phyloP scores from a whole-genome alignment of 2,329 filamentous ascomycete genomes.

The Cladosporium sp. region DNA sequence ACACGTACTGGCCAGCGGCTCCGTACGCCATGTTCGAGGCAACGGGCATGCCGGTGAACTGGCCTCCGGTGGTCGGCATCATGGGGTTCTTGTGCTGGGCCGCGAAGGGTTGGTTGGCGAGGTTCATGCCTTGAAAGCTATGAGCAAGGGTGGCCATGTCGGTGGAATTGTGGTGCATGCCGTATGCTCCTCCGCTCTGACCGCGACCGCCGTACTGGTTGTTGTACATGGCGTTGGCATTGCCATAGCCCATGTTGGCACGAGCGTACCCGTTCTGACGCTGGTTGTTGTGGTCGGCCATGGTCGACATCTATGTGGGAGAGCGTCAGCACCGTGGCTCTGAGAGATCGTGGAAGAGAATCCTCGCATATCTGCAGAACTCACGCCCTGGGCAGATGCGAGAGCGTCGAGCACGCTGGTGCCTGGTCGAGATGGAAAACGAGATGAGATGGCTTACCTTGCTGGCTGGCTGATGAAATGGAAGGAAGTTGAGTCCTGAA shows the following conservation, averaged over 20 bases:
- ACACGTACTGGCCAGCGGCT: conserved; percentile 37
- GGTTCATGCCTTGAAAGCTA: conserved; percentile 44
- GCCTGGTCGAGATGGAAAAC: background rate
- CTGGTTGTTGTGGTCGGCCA: conserved; percentile 37
- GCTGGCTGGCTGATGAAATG: background rate
- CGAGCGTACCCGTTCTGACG: conserved; percentile 33
- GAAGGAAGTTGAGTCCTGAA: background rate
- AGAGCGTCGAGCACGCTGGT: background rate
- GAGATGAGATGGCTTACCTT: conserved; percentile 8
- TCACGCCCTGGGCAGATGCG: background rate
- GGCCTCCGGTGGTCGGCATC: conserved; percentile 31
- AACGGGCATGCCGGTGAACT: conserved; percentile 35
- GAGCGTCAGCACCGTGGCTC: background rate
- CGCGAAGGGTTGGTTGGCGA: conserved; percentile 39
- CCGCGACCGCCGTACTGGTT: conserved; percentile 36
- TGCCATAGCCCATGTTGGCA: conserved; percentile 34
- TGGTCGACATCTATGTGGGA: conserved; percentile 35
- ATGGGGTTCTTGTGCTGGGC: conserved; percentile 38
- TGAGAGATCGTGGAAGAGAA: background rate
- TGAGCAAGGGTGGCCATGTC: conserved; percentile 42
- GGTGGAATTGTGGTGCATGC: conserved; percentile 37
- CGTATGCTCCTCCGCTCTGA: conserved; percentile 38
- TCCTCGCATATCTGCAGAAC: background rate
- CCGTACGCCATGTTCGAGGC: conserved; percentile 38
- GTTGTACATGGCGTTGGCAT: conserved; percentile 34